A percentile compares a stretch with the other conserved stretches of the same genome.
Conservation (phyloP, 305 asterid species). For the Salvia sclarea region DNA sequence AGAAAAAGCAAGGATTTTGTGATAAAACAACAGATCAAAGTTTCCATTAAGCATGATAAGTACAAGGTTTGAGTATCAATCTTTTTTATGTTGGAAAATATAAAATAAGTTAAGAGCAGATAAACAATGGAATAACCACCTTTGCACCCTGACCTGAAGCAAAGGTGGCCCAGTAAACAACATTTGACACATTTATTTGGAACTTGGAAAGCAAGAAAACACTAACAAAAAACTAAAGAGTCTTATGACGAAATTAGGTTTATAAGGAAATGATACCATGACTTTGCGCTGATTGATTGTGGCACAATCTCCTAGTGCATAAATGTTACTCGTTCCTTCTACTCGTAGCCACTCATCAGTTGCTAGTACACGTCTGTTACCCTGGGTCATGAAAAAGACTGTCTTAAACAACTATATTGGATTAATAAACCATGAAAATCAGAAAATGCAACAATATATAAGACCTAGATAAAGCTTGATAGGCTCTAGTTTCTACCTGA, state of each 20-base stretch:
- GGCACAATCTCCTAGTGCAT: slow-evolving; percentile 92
- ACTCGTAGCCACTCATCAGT: slow-evolving; percentile 96
- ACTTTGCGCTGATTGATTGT: slow-evolving; percentile 91
- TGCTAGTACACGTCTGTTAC: slow-evolving; percentile 79
- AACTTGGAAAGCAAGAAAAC: neutral
- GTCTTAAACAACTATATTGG: slow-evolving; percentile 17
- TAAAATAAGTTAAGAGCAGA: neutral
- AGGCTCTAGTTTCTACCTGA: slow-evolving; percentile 57
- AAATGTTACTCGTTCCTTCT: slow-evolving; percentile 68
- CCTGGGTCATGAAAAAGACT: slow-evolving; percentile 41
- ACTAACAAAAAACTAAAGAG: neutral
- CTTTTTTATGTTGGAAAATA: neutral
- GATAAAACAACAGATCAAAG: neutral
- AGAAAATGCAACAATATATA: neutral
- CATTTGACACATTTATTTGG: slow-evolving; percentile 7
- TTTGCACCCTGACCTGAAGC: neutral
- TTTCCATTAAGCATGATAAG: neutral
- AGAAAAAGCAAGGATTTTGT: neutral
- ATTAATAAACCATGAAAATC: slow-evolving; percentile 14
- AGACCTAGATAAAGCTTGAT: slow-evolving; percentile 15
- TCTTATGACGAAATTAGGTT: neutral
- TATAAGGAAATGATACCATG: slow-evolving; percentile 53
- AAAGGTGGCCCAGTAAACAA: neutral
- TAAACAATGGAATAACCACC: neutral
- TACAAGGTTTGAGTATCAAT: neutral